Evolutionary conservation across 306 rosid genomes (phyloP).

Genomic region (Cajanus cajan): DNA sequence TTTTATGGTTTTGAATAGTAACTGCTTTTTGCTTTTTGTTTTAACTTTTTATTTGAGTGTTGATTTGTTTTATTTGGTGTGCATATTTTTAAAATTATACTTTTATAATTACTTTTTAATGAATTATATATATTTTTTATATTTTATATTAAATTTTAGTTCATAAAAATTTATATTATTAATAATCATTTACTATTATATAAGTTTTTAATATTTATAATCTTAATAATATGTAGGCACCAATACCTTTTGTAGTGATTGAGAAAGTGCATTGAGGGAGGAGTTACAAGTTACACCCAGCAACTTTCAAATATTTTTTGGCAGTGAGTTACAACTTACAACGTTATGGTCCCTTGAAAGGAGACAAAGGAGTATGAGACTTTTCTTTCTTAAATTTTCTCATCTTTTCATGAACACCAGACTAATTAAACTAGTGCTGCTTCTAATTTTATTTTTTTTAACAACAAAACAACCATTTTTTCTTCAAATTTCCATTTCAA

Average conservation of each 20-base stretch:
- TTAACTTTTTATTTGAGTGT: not conserved
- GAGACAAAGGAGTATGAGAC: constrained; percentile 29
- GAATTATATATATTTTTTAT: too few species aligned
- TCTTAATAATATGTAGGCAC: too few species aligned
- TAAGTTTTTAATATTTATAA: too few species aligned
- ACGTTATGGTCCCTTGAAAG: constrained; percentile 23
- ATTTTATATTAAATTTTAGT: too few species aligned
- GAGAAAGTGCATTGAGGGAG: constrained; percentile 25
- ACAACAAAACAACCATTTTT: too few species aligned
- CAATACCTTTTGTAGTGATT: too few species aligned
- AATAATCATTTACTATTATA: too few species aligned
- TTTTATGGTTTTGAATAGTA: not conserved
- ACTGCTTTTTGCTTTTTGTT: not conserved
- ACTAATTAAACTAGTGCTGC: too few species aligned
- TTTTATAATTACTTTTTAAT: too few species aligned
- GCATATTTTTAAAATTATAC: too few species aligned
- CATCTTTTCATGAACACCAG: constrained; percentile 23
- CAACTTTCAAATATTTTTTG: not conserved
- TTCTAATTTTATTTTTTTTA: too few species aligned
- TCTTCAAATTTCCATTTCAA: not conserved
- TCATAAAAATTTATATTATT: too few species aligned
- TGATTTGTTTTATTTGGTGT: constrained; percentile 3
- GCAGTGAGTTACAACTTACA: not conserved
- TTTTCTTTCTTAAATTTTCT: constrained; percentile 22
- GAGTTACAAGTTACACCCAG: not conserved